Conservation (phyloP, 2,329 filamentous ascomycete genomes). For the Penicillium paneum region DNA sequence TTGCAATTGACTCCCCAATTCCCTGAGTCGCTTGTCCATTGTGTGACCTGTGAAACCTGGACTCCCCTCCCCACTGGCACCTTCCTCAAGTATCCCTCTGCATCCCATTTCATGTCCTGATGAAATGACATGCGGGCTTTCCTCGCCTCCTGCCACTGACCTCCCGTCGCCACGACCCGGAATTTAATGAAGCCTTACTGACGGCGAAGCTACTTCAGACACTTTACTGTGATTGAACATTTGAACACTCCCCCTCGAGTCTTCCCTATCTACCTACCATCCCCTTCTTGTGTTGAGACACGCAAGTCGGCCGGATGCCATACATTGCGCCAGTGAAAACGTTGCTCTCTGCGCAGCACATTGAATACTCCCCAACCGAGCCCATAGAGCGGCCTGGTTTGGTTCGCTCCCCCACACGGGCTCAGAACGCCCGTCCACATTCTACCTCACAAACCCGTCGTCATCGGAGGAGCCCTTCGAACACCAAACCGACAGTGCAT, state of each 20-base stretch:
- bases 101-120: conserved; percentile 1
- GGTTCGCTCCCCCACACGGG: conserved; percentile 33
- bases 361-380: conserved; percentile 47
- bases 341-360: conserved; percentile 54
- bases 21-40: not conserved
- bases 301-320: conserved; percentile 47
- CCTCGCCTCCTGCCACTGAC: conserved; percentile 10
- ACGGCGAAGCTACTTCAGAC: conserved; percentile 3
- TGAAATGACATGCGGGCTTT: conserved; percentile 8
- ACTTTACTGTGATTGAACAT: conserved; percentile 9
- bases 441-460: conserved; percentile 61
- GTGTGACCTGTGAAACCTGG: conserved; percentile 13
- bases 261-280: not conserved
- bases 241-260: not conserved
- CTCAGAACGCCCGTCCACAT: conserved; percentile 53
- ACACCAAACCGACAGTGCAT: conserved; percentile 35
- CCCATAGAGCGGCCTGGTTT: conserved; percentile 21
- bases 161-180: conserved; percentile 11
- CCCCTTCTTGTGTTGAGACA: conserved; percentile 28
- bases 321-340: conserved; percentile 53
- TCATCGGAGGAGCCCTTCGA: conserved; percentile 58
- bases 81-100: conserved; percentile 10
- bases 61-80: conserved; percentile 8
- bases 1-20: conserved; percentile 7
- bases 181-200: conserved; percentile 8